phyloP scores from a whole-genome alignment of 2,329 filamentous ascomycete genomes.

The Sclerotiophoma versabilis region DNA sequence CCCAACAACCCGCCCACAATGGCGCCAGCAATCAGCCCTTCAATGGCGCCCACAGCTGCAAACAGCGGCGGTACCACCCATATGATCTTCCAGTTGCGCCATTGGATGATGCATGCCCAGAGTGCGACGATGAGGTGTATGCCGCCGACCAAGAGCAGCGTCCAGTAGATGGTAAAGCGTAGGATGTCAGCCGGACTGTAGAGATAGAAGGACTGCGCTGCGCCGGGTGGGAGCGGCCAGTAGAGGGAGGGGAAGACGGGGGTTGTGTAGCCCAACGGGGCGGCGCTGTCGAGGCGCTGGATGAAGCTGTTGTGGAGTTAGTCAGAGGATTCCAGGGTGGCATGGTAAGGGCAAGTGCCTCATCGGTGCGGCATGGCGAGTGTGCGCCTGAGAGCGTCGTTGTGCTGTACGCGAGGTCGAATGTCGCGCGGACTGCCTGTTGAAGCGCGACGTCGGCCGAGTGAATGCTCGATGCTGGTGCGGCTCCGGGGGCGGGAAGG shows the following conservation, averaged over 20 bases:
- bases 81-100: conserved; percentile 62
- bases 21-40: conserved; percentile 81
- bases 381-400: not conserved
- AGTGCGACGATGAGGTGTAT: conserved; percentile 76
- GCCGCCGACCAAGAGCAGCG: conserved; percentile 76
- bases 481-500: conserved; percentile 21
- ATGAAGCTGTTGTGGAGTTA: conserved; percentile 49
- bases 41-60: conserved; percentile 72
- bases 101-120: conserved; percentile 77
- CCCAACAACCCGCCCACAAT: conserved; percentile 85
- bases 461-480: conserved; percentile 19
- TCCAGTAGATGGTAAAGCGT: conserved; percentile 89
- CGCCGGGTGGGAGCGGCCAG: conserved; percentile 68
- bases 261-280: conserved; percentile 67
- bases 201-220: conserved; percentile 68
- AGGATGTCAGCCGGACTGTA: conserved; percentile 80
- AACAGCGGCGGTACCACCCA: conserved; percentile 79
- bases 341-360: conserved; percentile 25
- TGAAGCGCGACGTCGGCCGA: conserved; percentile 22
- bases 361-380: conserved; percentile 40
- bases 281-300: conserved; percentile 54
- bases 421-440: not conserved
- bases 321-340: not conserved
- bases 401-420: not conserved
- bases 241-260: conserved; percentile 84